A percentile compares a stretch with the other conserved stretches of the same genome.
Evolutionary conservation across 495 filamentous ascomycete genomes (phyloP).

Genomic region (Parachaetomium inaequale): DNA sequence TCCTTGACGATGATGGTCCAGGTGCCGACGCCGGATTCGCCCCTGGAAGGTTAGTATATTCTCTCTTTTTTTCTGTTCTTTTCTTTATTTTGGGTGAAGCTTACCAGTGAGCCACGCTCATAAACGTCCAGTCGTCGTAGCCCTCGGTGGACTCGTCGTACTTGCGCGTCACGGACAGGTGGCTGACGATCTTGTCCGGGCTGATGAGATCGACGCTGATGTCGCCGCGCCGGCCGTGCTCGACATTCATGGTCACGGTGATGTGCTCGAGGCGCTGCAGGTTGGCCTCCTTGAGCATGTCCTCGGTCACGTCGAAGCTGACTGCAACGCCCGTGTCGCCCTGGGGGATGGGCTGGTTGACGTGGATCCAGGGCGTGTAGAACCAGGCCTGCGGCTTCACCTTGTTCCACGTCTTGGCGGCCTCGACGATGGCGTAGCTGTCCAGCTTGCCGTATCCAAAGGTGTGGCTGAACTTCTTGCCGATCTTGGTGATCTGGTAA

Average conservation of each 20-base stretch:
- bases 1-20: slow-evolving; percentile 94
- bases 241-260: slow-evolving; percentile 94
- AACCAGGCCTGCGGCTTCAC: slow-evolving; percentile 99
- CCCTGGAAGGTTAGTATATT: slow-evolving; percentile 53
- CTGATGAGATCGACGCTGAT: slow-evolving; percentile 89
- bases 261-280: slow-evolving; percentile 85
- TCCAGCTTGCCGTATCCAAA: slow-evolving; percentile 96
- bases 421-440: slow-evolving; percentile 77
- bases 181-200: slow-evolving; percentile 74
- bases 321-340: slow-evolving; percentile 77
- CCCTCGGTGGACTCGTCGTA: slow-evolving; percentile 61
- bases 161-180: slow-evolving; percentile 70
- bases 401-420: slow-evolving; percentile 75
- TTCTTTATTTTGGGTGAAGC: background rate
- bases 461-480: slow-evolving; percentile 84
- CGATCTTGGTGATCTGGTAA: slow-evolving; percentile 76
- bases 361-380: slow-evolving; percentile 86
- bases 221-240: slow-evolving; percentile 82
- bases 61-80: background rate
- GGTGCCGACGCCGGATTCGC: slow-evolving; percentile 77
- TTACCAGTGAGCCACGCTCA: slow-evolving; percentile 95
- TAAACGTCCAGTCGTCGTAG: slow-evolving; percentile 98
- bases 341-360: slow-evolving; percentile 81
- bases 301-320: slow-evolving; percentile 68
- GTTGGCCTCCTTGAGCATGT: slow-evolving; percentile 77